These are phyloP conservation scores for Microcera coccophila DNA, from an alignment of 2,329 filamentous ascomycete species.

Conservation along the genomic window DNA sequence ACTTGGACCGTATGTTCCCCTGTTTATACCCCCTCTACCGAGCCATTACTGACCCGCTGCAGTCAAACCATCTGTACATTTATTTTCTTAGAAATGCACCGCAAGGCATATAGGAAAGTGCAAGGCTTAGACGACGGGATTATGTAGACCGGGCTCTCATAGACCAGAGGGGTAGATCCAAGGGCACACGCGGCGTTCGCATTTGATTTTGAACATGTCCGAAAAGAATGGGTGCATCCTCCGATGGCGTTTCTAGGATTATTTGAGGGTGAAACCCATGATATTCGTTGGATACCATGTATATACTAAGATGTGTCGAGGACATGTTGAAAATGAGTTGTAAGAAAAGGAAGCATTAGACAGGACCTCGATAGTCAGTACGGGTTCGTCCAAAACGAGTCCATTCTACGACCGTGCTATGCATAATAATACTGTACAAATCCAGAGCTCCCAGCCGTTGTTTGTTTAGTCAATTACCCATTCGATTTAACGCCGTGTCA, in stretches of 20 bases:
- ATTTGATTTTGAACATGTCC: conserved; percentile 13
- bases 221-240: conserved; percentile 15
- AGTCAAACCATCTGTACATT: conserved; percentile 84
- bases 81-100: conserved; percentile 81
- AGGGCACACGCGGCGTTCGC: conserved; percentile 22
- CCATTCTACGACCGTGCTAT: conserved; percentile 28
- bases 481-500: conserved; percentile 29
- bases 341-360: neutral
- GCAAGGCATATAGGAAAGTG: conserved; percentile 65
- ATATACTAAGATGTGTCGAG: conserved; percentile 5
- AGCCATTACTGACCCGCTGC: conserved; percentile 8
- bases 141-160: conserved; percentile 22
- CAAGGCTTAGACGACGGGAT: conserved; percentile 35
- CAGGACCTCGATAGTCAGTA: neutral
- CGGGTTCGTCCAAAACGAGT: conserved; percentile 11
- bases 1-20: conserved; percentile 54
- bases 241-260: conserved; percentile 19
- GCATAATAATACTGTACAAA: conserved; percentile 22
- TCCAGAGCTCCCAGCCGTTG: conserved; percentile 16
- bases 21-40: neutral
- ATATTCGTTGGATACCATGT: conserved; percentile 7
- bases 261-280: neutral
- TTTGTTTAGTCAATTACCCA: conserved; percentile 20
- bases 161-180: no score
- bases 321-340: conserved; percentile 1